Evolutionary conservation across 805 yeast species (phyloP).

Genomic region (Scheffersomyces stipitis): DNA sequence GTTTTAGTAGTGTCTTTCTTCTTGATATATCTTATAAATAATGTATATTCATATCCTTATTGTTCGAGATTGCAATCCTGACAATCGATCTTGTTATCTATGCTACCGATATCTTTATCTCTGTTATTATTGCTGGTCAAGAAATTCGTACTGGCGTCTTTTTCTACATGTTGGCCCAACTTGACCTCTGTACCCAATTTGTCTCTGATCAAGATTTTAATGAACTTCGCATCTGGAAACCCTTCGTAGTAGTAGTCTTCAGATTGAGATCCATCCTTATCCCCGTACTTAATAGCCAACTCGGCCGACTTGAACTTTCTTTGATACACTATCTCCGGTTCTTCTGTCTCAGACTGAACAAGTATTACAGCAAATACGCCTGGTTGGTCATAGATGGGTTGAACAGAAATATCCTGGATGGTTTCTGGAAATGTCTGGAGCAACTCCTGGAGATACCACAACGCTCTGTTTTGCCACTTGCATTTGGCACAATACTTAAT

Average conservation of each 20-base stretch:
- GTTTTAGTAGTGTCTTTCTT: no score
- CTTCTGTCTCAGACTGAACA: not conserved
- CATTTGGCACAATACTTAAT: constrained; percentile 80
- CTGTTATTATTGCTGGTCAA: not conserved
- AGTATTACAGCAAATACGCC: constrained; percentile 17
- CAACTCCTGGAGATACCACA: constrained; percentile 85
- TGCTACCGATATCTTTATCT: no score
- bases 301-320: constrained; percentile 48
- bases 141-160: constrained; percentile 1
- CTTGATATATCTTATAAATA: no score
- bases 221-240: constrained; percentile 81
- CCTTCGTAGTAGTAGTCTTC: constrained; percentile 53
- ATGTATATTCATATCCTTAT: no score
- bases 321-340: constrained; percentile 45
- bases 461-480: constrained; percentile 85
- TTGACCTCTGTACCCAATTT: constrained; percentile 50
- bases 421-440: constrained; percentile 78
- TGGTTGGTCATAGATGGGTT: constrained; percentile 22
- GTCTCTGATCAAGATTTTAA: constrained; percentile 68
- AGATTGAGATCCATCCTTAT: constrained; percentile 18
- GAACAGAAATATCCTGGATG: constrained; percentile 28
- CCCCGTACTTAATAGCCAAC: constrained; percentile 16
- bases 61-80: not conserved
- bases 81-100: no score
- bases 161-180: constrained; percentile 64